Percentiles rank a stretch among this genome's conserved stretches.
Evolutionary conservation across 306 rosid species (phyloP).

Genomic region (Rosa chinensis): DNA sequence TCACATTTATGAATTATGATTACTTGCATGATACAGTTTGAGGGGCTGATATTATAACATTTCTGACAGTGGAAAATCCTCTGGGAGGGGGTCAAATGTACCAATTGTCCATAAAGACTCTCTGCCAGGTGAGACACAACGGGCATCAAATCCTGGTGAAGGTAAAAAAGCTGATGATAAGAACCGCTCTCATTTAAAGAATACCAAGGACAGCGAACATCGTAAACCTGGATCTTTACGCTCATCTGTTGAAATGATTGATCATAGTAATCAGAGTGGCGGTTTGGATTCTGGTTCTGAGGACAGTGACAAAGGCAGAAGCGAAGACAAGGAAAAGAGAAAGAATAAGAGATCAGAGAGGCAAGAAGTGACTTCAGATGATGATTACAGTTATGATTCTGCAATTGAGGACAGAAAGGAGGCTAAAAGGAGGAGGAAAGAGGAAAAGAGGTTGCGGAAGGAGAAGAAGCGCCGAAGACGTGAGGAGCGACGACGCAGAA

Average conservation of each 20-base stretch:
- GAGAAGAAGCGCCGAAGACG: slow-evolving; percentile 85
- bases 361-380: slow-evolving; percentile 57
- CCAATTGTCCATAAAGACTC: slow-evolving; percentile 37
- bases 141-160: slow-evolving; percentile 39
- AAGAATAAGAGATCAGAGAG: slow-evolving; percentile 81
- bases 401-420: slow-evolving; percentile 74
- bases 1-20: slow-evolving; percentile 13
- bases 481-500: slow-evolving; percentile 71
- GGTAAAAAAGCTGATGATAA: slow-evolving; percentile 50
- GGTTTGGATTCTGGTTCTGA: slow-evolving; percentile 59
- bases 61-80: slow-evolving; percentile 48
- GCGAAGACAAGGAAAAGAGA: slow-evolving; percentile 58
- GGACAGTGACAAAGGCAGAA: slow-evolving; percentile 55
- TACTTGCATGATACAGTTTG: slow-evolving; percentile 11
- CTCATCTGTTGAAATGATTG: slow-evolving; percentile 42
- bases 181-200: slow-evolving; percentile 34
- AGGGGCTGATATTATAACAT: slow-evolving; percentile 33
- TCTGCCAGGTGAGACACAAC: slow-evolving; percentile 45
- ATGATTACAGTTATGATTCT: slow-evolving; percentile 66
- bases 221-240: slow-evolving; percentile 38
- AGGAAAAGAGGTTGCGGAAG: slow-evolving; percentile 75
- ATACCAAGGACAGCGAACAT: slow-evolving; percentile 37
- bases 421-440: slow-evolving; percentile 77
- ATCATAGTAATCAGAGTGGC: slow-evolving; percentile 38
- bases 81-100: slow-evolving; percentile 45